phyloP scores from a whole-genome alignment of 257 asterid species.

The Agastache rugosa region DNA sequence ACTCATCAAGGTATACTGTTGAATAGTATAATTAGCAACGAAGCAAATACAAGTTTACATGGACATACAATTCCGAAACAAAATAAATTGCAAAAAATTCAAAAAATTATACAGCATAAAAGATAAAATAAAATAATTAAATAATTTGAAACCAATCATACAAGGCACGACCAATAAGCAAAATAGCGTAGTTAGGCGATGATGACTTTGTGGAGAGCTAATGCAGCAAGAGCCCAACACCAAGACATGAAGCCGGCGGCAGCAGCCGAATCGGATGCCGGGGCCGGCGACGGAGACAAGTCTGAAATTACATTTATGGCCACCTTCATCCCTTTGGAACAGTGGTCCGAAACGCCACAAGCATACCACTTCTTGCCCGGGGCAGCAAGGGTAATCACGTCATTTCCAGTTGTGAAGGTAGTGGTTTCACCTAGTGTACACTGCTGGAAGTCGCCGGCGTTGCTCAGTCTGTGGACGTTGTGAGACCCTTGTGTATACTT shows the following conservation, averaged over 20 bases:
- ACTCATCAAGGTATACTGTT: too few relatives aligned
- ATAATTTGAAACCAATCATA: not conserved
- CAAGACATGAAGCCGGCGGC: not conserved
- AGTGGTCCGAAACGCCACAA: conserved; percentile 36
- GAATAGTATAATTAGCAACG: too few relatives aligned
- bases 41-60: too few relatives aligned
- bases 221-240: conserved; percentile 10
- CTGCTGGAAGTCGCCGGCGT: not conserved
- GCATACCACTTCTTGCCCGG: conserved; percentile 55
- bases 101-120: too few relatives aligned
- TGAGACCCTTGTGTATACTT: conserved; percentile 47
- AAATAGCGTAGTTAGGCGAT: not conserved
- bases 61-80: too few relatives aligned
- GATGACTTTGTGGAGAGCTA: not conserved
- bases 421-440: not conserved
- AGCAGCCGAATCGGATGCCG: not conserved
- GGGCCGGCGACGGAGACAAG: not conserved
- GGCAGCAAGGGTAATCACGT: conserved; percentile 30
- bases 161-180: too few relatives aligned
- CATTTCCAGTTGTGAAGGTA: conserved; percentile 30
- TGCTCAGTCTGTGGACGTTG: conserved; percentile 40
- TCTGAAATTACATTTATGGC: conserved; percentile 26
- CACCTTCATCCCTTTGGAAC: conserved; percentile 46
- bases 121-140: not conserved
- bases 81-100: too few relatives aligned